Base-by-base conservation (phyloP, 225 moss, liverwort and hornwort genomes). In the Physcomitrellopsis africana region DNA sequence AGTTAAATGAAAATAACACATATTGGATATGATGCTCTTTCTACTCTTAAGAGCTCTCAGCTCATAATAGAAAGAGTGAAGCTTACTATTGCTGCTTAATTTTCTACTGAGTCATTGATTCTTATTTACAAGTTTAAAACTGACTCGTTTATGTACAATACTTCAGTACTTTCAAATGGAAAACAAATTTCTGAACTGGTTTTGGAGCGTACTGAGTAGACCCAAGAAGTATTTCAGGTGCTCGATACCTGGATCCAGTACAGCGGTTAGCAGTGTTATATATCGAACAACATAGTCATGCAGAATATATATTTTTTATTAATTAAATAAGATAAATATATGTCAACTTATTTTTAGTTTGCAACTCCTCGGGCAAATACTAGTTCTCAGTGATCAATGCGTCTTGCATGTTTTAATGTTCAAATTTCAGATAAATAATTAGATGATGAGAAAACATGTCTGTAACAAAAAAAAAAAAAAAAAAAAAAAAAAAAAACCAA, bases 201-300 rank as follows among this genome's bases (percentile, higher is more conserved):
- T 72, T 76, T 45, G 59, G 66, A 80, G 77, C 86, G 65, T 74
- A 97, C 94, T 91, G 91, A 59, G 94, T 88, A 32, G 87, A 94
- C 68, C 94, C 96, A 59, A 97, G 86, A 37, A 97, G 81, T 49
- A 97, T 97, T 72, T 97, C 94, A 22, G 96, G 96, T 67, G 96
- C 96, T 81, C 96, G 88, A 65, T 97, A 97, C 96, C 96, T 94
- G 81, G 2, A 80, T 26, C 77, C 70, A 80, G 55, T 58, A 32
- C 51, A 7, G n/a, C 49, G 73, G 20, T 67, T 76, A 9, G 8
- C 47, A 62, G 65, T 69, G 66, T 37, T 37, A 4, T 2, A 37
- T 37, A 7, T 37, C 32, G 32, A 37, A 37, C 32, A 37, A 37
- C 3, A 37, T 37, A 37, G 32, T 5, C 32, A 37, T 7, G 7